These are phyloP conservation scores for Pulveroboletus sp. DNA, from an alignment of 768 basidiomycete species.

Conservation along the genomic window DNA sequence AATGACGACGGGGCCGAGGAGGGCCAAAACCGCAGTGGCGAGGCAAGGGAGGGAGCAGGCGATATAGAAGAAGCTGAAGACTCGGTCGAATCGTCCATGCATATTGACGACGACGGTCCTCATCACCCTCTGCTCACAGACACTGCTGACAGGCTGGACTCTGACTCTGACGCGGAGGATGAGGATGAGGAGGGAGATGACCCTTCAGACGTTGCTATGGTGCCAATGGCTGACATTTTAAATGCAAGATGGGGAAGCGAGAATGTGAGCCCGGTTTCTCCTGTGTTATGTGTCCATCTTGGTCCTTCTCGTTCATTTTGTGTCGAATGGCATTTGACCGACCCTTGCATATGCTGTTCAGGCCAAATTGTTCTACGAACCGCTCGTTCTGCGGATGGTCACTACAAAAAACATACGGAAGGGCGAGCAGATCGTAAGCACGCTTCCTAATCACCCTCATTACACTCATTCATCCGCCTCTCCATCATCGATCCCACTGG, in stretches of 20 bases:
- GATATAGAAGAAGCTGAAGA: slow-evolving; percentile 31
- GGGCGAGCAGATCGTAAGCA: slow-evolving; percentile 84
- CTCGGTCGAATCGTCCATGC: slow-evolving; percentile 25
- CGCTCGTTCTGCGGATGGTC: slow-evolving; percentile 68
- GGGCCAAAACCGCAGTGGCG: slow-evolving; percentile 8
- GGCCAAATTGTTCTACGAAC: slow-evolving; percentile 85
- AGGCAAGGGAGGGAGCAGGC: slow-evolving; percentile 34
- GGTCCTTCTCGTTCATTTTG: neutral
- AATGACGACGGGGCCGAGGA: slow-evolving; percentile 27
- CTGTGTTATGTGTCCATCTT: neutral
- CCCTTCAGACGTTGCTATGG: slow-evolving; percentile 75
- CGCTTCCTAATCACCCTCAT: neutral
- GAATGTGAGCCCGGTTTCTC: slow-evolving; percentile 55
- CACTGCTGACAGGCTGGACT: slow-evolving; percentile 31
- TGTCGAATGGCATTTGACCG: neutral
- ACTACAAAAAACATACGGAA: slow-evolving; percentile 66
- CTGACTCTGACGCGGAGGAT: slow-evolving; percentile 41
- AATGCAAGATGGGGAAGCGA: slow-evolving; percentile 84
- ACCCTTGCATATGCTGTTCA: slow-evolving; percentile 25
- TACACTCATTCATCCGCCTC: neutral
- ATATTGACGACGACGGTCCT: slow-evolving; percentile 23
- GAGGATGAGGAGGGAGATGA: slow-evolving; percentile 48
- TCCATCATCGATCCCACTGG: neutral
- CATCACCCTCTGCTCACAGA: slow-evolving; percentile 1
- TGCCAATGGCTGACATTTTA: slow-evolving; percentile 93